A percentile compares a stretch with the other conserved stretches of the same genome.
Conservation (phyloP, 441 rosid species). For the Populus trichocarpa region DNA sequence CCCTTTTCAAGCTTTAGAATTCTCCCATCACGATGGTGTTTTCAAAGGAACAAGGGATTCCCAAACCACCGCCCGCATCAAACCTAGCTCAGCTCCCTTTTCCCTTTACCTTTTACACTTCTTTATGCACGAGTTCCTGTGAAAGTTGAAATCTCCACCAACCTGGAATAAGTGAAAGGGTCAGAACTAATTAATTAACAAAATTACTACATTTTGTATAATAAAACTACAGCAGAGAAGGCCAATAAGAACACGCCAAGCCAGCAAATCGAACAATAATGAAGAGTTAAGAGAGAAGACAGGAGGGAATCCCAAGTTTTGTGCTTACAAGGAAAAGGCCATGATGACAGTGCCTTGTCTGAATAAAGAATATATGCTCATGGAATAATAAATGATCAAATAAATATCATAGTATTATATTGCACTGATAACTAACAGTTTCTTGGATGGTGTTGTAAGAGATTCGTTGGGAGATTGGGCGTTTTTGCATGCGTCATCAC, state of each 20-base stretch:
- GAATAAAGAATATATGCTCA: slow-evolving; percentile 3
- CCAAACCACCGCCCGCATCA: not conserved
- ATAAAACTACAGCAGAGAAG: not conserved
- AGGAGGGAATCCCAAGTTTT: slow-evolving; percentile 13
- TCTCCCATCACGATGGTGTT: not conserved
- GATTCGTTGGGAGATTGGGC: no score
- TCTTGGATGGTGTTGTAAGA: not conserved
- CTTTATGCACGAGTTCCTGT: not conserved
- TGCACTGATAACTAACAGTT: not conserved
- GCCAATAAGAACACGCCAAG: slow-evolving; percentile 14
- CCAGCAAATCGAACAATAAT: not conserved
- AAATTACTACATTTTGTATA: not conserved
- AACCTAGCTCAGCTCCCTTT: not conserved
- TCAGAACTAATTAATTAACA: not conserved
- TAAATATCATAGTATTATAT: no score
- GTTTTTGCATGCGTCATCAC: no score
- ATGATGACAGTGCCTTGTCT: not conserved
- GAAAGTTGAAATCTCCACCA: not conserved
- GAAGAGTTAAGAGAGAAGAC: not conserved
- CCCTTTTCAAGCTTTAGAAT: not conserved
- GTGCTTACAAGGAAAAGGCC: not conserved
- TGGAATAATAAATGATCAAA: no score
- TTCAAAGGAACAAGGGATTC: no score
- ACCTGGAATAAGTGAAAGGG: not conserved
- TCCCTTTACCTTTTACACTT: not conserved